Evolutionary conservation across 305 asterid genomes (phyloP), one percentile per base, ranked within the genome.

Genomic region (Rubia balearica): DNA sequence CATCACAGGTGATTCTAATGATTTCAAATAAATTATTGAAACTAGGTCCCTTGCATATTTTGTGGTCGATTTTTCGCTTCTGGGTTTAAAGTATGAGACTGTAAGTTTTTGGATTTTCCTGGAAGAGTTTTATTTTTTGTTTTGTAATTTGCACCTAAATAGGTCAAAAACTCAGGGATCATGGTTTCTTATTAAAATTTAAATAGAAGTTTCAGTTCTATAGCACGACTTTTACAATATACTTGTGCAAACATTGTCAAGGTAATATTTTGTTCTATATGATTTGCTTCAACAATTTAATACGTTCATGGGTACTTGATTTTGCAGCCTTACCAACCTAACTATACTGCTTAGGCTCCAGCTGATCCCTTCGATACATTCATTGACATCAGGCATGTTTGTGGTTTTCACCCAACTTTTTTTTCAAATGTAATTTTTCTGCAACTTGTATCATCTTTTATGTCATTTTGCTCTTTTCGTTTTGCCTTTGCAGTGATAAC

Each of bases 331-430:
- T 84, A 80, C 73, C 82, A 82, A 61, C 85, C 86, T 40, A 84
- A 86, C 63, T 84, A 84, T 81, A 82, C 82, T 70, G 86, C 85
- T 70, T 83, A 83, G 8, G 83, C 86, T 65, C 79, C 75, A 51
- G 62, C 78, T 36, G 70, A 38, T 7, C 51, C 84, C 66, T 86
- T 82, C 9, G 83, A 82, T 41, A 73, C 81, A 67, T 43, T 79
- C 41, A 74, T 82, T 45, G 88, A 82, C 48, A 78, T 84, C 53
- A 75, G 86, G 88, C 70, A 82, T 49, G 56, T 14, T 49, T 49
- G 56, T 49, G 56, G 56, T 49, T 16, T 49, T 49, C 21, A 49
- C 19, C n/a, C 7, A 13, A 7, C 19, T n/a, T n/a, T 48, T 48
- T 14, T 48, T 13, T 13, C 7, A 48, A 48, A 13, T 13, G 19